These are phyloP conservation scores for Auxenochlorella pyrenoidosa DNA, from an alignment of 139 green algal genomes.

Conservation along the genomic window DNA sequence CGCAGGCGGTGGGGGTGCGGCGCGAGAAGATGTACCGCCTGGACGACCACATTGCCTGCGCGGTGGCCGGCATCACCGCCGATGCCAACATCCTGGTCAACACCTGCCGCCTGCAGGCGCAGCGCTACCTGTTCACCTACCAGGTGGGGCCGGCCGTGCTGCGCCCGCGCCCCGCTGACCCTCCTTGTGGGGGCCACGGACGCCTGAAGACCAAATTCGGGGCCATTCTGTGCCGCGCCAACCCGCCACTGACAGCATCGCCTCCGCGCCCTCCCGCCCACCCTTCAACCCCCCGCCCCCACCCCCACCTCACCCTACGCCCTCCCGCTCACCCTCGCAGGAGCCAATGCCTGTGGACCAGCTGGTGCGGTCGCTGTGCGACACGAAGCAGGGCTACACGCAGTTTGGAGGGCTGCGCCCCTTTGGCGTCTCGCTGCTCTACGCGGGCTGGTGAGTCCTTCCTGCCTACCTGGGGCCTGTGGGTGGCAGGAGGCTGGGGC, in stretches of 20 bases:
- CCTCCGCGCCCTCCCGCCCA: too few relatives aligned
- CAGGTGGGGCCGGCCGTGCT: slow-evolving; percentile 44
- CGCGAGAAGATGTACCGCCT: slow-evolving; percentile 99
- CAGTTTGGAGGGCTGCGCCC: slow-evolving; percentile 97
- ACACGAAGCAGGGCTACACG: slow-evolving; percentile 98
- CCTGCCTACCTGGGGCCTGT: too few relatives aligned
- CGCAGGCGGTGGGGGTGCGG: slow-evolving; percentile 84
- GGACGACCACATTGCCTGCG: slow-evolving; percentile 95
- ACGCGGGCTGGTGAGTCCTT: slow-evolving; percentile 88
- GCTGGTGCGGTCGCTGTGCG: slow-evolving; percentile 93
- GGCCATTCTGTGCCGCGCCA: too few relatives aligned
- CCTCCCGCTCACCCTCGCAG: slow-evolving; percentile 52
- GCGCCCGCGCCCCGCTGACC: not conserved
- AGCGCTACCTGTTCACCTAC: slow-evolving; percentile 92
- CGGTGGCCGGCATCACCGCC: slow-evolving; percentile 96
- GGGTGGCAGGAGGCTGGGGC: too few relatives aligned
- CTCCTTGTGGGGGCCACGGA: too few relatives aligned
- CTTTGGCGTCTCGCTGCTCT: slow-evolving; percentile 98
- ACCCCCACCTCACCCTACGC: not conserved
- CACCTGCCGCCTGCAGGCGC: slow-evolving; percentile 83
- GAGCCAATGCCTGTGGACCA: slow-evolving; percentile 98
- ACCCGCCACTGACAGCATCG: too few relatives aligned
- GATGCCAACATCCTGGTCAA: slow-evolving; percentile 99
- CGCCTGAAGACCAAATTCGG: too few relatives aligned
- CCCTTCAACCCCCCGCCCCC: not conserved